A percentile compares a stretch with the other conserved stretches of the same genome.
Conservation (phyloP, 441 rosid species). For the Aquilaria agallochum region DNA sequence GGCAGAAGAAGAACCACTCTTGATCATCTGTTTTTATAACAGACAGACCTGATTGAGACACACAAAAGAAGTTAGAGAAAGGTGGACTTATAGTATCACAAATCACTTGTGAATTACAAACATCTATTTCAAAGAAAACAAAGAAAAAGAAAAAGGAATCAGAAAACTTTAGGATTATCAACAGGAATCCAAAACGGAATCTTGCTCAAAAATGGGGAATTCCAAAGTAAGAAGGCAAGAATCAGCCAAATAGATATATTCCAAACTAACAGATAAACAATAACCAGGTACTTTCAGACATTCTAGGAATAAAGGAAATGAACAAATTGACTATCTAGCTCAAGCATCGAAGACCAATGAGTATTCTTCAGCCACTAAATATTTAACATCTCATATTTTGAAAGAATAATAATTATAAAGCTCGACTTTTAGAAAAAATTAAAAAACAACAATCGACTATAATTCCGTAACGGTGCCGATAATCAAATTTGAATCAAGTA, state of each 20-base stretch:
- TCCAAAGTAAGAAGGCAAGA: slow-evolving; percentile 8
- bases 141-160: neutral
- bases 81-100: too few species aligned
- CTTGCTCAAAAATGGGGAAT: neutral
- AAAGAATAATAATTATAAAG: neutral
- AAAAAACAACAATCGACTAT: too few species aligned
- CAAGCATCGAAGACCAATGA: slow-evolving; percentile 29
- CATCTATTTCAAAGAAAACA: slow-evolving; percentile 6
- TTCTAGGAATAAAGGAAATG: slow-evolving; percentile 15
- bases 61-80: too few species aligned
- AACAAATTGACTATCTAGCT: slow-evolving; percentile 1
- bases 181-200: slow-evolving; percentile 6
- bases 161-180: neutral
- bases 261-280: too few species aligned
- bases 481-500: neutral
- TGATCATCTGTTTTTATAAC: slow-evolving; percentile 80
- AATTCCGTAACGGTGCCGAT: too few species aligned
- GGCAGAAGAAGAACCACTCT: slow-evolving; percentile 97
- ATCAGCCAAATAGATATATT: neutral
- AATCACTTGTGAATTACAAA: too few species aligned
- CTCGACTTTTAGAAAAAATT: too few species aligned
- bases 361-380: slow-evolving; percentile 4
- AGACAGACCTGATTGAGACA: slow-evolving; percentile 42
- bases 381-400: neutral
- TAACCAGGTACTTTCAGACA: neutral